Percentiles rank a stretch among this genome's conserved stretches.
Conservation (phyloP, 2,329 filamentous ascomycete species). For the Pezicula neosporulosa region DNA sequence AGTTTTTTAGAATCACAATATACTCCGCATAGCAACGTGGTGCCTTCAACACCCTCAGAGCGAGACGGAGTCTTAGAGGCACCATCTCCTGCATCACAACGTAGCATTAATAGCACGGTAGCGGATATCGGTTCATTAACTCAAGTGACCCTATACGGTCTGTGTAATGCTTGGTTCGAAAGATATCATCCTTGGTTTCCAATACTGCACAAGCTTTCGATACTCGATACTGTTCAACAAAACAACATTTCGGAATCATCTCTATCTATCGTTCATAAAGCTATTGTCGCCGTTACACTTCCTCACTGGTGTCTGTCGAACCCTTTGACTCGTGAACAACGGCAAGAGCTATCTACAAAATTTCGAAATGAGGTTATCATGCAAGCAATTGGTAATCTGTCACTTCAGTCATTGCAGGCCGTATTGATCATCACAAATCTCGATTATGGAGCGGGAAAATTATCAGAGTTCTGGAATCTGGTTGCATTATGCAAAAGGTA, state of each 20-base stretch:
- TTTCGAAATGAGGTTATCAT: constrained; percentile 25
- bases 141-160: constrained; percentile 11
- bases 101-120: constrained; percentile 1
- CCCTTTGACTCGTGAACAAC: constrained; percentile 20
- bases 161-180: constrained; percentile 32
- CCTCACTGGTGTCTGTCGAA: constrained; percentile 20
- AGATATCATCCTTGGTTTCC: constrained; percentile 34
- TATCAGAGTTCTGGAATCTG: constrained; percentile 30
- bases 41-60: constrained; percentile 9
- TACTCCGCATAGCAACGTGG: background rate
- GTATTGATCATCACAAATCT: constrained; percentile 27
- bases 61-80: constrained; percentile 11
- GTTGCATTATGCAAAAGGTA: constrained; percentile 30
- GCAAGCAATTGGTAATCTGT: constrained; percentile 23
- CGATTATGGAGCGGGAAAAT: constrained; percentile 26
- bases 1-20: background rate
- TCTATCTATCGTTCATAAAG: constrained; percentile 25
- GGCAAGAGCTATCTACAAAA: constrained; percentile 17
- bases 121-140: constrained; percentile 5
- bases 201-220: constrained; percentile 22
- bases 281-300: constrained; percentile 27
- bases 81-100: constrained; percentile 3
- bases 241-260: constrained; percentile 9
- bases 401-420: constrained; percentile 29
- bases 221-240: constrained; percentile 7